Base-by-base conservation (phyloP, 2,329 filamentous ascomycete species). In the Trichoderma hamatum region DNA sequence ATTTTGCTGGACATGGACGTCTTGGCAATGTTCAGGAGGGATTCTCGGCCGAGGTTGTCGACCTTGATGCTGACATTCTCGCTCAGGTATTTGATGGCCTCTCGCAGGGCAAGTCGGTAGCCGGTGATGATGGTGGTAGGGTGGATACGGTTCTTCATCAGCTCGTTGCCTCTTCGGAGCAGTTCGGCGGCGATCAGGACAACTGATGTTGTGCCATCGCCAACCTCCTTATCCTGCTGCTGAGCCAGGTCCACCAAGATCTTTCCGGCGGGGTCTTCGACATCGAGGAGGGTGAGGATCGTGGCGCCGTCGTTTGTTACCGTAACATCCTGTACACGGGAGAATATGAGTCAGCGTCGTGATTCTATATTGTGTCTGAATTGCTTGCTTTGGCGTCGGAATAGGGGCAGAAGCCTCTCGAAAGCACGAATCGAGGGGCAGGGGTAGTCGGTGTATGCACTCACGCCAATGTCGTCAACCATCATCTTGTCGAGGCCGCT, bases 1-100 rank as follows among this genome's bases (percentile, higher is more conserved):
- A 99, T 96, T 85, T 99, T 99, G 86, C 93, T 97, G 65, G 94
- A 97, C 95, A 99, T 99, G 77, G 94, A 97, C 24, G 96, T 99
- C 85, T 95, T 98, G 72, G 96, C 96, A 79, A 99, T 97, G 83
- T 89, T 97, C 77, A 98, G 81, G 74, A 99, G 88, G 70, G 93
- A 96, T 72, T 98, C 96, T 71, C 92, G 90, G 70, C 94, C 94
- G 67, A 99, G 88, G 70, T 91, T 89, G 77, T 98, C 95, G 69
- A 98, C 95, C 83, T 96, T 97, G 76, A 93, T 93, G 85, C 93
- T 95, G 80, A 99, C 91, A 80, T 98, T 97, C 82, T 99, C 96
- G 83, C 93, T 95, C 91, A 99, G 96, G 84, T 97, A 99, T 83
- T 97, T 96, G 79, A 99, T 91, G 70, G 96, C 96, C 85, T 99